These are phyloP conservation scores for Pleurozium schreberi DNA, from an alignment of 225 moss, liverwort and hornwort genomes.

Conservation along the genomic window DNA sequence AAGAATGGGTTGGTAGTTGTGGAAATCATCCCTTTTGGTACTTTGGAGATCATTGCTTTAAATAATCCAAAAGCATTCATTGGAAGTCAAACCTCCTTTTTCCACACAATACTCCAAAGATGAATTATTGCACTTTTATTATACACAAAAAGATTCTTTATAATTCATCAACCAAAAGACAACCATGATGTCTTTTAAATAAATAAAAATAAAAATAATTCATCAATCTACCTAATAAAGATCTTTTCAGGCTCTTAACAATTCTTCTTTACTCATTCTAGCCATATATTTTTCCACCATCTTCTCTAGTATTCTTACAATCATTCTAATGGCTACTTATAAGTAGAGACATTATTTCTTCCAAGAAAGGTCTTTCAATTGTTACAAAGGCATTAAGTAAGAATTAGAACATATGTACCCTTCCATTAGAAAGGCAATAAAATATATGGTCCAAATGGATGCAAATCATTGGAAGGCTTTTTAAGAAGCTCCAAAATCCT, in stretches of 20 bases:
- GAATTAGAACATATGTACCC: neutral
- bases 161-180: no score
- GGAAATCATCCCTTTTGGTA: no score
- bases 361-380: neutral
- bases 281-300: neutral
- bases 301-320: neutral
- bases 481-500: neutral
- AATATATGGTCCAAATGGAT: neutral
- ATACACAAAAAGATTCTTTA: no score
- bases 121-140: no score
- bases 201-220: neutral
- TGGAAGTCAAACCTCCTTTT: no score
- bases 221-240: neutral
- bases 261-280: neutral
- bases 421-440: neutral
- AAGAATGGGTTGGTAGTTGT: no score
- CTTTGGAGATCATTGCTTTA: no score
- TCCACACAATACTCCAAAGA: no score
- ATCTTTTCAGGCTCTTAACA: neutral
- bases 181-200: neutral
- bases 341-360: neutral
- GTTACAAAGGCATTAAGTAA: neutral
- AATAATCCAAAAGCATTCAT: no score
- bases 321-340: neutral
- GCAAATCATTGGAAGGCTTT: neutral